A percentile compares a stretch with the other conserved stretches of the same genome.
phyloP scores from a whole-genome alignment of 192 early-diverging fungal species.

The Cladochytrium replicatum region DNA sequence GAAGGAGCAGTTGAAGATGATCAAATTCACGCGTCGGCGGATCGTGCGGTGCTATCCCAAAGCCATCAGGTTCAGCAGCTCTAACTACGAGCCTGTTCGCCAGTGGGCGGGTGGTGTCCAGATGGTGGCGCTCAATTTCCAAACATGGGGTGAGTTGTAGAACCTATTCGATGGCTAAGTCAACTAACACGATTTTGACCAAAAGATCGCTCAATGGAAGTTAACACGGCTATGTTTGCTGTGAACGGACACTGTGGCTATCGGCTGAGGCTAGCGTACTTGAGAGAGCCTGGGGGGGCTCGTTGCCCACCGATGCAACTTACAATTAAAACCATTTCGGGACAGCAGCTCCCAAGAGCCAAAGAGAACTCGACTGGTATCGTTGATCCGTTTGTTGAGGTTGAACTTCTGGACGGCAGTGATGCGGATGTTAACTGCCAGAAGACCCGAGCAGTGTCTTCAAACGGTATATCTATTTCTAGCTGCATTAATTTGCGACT shows the following conservation, averaged over 20 bases:
- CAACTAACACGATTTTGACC: not conserved
- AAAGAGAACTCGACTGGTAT: conserved; percentile 39
- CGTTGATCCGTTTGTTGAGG: conserved; percentile 49
- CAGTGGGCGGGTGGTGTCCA: conserved; percentile 76
- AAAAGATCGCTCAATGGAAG: conserved; percentile 62
- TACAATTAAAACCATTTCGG: conserved; percentile 47
- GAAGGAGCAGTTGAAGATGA: conserved; percentile 40
- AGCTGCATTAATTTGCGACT: not conserved
- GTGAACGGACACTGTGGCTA: conserved; percentile 67
- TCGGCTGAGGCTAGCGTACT: conserved; percentile 58
- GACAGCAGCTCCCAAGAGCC: conserved; percentile 57
- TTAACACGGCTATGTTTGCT: conserved; percentile 77
- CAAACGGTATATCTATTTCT: conserved; percentile 33
- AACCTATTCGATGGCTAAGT: conserved; percentile 3
- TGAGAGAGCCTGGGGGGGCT: conserved; percentile 14
- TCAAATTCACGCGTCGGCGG: conserved; percentile 44
- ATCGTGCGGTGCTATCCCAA: conserved; percentile 76
- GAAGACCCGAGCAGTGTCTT: conserved; percentile 39
- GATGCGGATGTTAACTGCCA: conserved; percentile 29
- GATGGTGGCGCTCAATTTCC: conserved; percentile 85
- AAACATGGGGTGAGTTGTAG: conserved; percentile 51
- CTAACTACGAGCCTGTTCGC: conserved; percentile 74
- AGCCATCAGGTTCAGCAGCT: conserved; percentile 61
- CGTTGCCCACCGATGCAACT: conserved; percentile 1
- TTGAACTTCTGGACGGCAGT: conserved; percentile 40